Evolutionary conservation across 208 protist genomes (phyloP).

Genomic region (Angomonas deanei): DNA sequence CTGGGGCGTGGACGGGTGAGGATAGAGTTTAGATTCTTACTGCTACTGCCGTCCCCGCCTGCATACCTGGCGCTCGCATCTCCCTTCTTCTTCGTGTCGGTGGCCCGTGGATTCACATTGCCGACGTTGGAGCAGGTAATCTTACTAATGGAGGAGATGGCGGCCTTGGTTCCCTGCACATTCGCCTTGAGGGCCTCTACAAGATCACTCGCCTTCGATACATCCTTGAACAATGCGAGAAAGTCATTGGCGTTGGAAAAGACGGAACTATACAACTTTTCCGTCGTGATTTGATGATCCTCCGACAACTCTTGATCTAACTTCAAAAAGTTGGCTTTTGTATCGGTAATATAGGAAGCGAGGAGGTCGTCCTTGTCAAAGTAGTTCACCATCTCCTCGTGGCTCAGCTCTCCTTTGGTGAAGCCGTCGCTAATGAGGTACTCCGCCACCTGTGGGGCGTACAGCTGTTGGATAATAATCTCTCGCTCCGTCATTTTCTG

Average conservation of each 20-base stretch:
- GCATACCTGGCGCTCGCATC: constrained; percentile 3
- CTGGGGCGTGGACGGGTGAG: constrained; percentile 17
- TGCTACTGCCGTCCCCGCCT: background rate
- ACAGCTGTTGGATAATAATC: constrained; percentile 36
- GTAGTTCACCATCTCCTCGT: constrained; percentile 9
- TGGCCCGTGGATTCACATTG: constrained; percentile 3
- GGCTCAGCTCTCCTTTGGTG: background rate
- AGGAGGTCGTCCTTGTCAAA: constrained; percentile 77
- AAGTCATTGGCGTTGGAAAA: constrained; percentile 76
- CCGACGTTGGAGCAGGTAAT: constrained; percentile 42
- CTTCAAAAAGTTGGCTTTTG: constrained; percentile 58
- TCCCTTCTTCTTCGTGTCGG: constrained; percentile 11
- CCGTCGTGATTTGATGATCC: constrained; percentile 62
- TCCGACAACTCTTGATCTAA: constrained; percentile 71
- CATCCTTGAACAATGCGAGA: constrained; percentile 76
- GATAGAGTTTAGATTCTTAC: background rate
- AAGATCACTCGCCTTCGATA: constrained; percentile 56
- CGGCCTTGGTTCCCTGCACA: constrained; percentile 77
- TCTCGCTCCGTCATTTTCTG: constrained; percentile 39
- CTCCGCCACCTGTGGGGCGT: constrained; percentile 34
- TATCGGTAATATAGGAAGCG: constrained; percentile 42
- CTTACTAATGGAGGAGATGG: constrained; percentile 75
- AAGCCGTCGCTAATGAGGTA: background rate
- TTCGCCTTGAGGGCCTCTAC: constrained; percentile 78
- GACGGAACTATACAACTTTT: constrained; percentile 57